Conservation (phyloP, 352 stramenopile species). For the Pythium insidiosum region DNA sequence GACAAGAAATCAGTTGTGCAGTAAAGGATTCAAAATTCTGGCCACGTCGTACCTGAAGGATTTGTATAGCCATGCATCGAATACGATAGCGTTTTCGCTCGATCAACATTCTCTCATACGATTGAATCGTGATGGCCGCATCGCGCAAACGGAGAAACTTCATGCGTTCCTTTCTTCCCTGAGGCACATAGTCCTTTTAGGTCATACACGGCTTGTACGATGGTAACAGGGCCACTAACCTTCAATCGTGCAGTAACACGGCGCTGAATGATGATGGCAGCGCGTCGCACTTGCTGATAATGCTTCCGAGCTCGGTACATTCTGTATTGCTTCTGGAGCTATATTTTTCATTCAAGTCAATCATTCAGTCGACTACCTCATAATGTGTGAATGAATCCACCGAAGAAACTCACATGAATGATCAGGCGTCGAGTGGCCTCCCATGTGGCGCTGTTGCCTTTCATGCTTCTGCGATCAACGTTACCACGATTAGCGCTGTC, state of each 20-base stretch:
- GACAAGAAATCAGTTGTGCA: background rate
- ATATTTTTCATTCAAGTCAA: background rate
- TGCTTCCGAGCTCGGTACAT: conserved; percentile 56
- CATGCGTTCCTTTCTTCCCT: conserved; percentile 23
- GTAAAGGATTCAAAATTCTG: background rate
- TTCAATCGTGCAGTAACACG: conserved; percentile 43
- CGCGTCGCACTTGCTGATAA: conserved; percentile 25
- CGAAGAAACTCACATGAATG: conserved; percentile 30
- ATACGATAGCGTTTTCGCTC: conserved; percentile 15
- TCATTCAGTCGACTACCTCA: background rate
- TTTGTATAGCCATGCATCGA: conserved; percentile 13
- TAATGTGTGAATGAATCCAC: background rate
- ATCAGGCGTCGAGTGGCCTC: conserved; percentile 58
- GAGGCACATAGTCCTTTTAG: background rate
- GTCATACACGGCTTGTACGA: background rate
- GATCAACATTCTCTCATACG: conserved; percentile 23
- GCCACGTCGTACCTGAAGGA: background rate
- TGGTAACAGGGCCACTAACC: conserved; percentile 13
- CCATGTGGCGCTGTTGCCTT: conserved; percentile 49
- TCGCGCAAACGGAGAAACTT: conserved; percentile 20
- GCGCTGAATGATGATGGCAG: conserved; percentile 42
- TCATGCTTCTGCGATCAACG: conserved; percentile 28
- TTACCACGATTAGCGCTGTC: background rate
- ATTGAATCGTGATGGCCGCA: conserved; percentile 37
- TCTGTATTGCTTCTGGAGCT: conserved; percentile 70